Evolutionary conservation across 2,329 filamentous ascomycete species (phyloP).

Genomic region (Pseudogymnoascus sp.): DNA sequence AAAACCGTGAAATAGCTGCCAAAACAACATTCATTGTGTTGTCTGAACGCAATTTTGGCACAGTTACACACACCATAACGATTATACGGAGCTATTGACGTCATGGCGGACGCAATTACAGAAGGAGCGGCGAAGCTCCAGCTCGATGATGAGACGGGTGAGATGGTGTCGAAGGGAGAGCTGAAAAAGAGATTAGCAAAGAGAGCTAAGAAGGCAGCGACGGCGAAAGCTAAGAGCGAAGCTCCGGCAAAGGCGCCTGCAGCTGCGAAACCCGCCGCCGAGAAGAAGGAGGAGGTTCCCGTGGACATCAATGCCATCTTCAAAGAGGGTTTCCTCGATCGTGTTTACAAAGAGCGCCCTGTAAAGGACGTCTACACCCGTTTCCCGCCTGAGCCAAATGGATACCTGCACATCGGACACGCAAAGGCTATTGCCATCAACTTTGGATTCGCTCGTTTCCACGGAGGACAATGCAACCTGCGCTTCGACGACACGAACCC

Average conservation of each 20-base stretch:
- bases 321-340: conserved; percentile 66
- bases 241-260: conserved; percentile 30
- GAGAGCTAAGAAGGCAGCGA: conserved; percentile 47
- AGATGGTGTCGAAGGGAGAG: conserved; percentile 57
- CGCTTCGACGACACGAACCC: conserved; percentile 95
- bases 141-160: conserved; percentile 56
- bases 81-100: conserved; percentile 12
- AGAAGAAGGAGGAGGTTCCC: conserved; percentile 27
- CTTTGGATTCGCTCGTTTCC: conserved; percentile 84
- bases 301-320: conserved; percentile 62
- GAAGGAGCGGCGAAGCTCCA: conserved; percentile 47
- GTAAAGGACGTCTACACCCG: conserved; percentile 56
- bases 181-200: conserved; percentile 54
- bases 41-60: background rate
- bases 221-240: conserved; percentile 43
- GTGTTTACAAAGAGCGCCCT: conserved; percentile 62
- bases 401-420: conserved; percentile 87
- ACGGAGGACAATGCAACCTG: conserved; percentile 57
- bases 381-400: conserved; percentile 85
- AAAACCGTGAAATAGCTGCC: background rate
- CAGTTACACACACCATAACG: background rate
- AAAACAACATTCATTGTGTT: background rate
- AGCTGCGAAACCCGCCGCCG: conserved; percentile 23
- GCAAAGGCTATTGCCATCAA: conserved; percentile 94
- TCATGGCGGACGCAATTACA: conserved; percentile 40